Conservation (phyloP, 176 grass and related monocot species). For the Oryza nivara region DNA sequence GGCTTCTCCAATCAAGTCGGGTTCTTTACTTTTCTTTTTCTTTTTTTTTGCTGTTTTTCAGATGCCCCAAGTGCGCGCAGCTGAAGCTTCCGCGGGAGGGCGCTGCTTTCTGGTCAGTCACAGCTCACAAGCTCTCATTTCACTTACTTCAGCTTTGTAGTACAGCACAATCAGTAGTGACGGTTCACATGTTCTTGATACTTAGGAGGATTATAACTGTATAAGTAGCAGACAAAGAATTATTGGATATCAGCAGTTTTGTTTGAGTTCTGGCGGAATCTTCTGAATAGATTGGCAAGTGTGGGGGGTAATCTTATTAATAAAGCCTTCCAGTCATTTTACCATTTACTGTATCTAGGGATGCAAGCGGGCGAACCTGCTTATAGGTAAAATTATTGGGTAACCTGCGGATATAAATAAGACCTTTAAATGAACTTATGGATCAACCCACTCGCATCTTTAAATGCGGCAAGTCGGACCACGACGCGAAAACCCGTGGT, state of each 20-base stretch:
- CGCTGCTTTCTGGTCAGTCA: slow-evolving; percentile 87
- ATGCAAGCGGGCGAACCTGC: no score
- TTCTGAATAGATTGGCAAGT: background rate
- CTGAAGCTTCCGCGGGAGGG: slow-evolving; percentile 81
- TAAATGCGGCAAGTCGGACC: no score
- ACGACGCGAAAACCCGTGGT: no score
- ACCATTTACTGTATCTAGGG: no score
- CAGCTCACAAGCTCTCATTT: background rate
- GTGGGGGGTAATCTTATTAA: background rate
- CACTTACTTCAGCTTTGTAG: background rate
- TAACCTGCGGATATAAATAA: no score
- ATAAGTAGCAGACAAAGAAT: background rate
- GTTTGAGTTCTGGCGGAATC: background rate
- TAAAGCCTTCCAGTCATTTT: background rate
- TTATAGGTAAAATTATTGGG: no score
- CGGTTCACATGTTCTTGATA: background rate
- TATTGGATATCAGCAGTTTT: background rate
- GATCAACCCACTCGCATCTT: no score
- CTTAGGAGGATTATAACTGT: background rate
- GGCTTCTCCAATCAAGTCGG: background rate
- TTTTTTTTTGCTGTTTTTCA: slow-evolving; percentile 32
- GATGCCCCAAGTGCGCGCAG: slow-evolving; percentile 86
- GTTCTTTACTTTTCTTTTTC: background rate
- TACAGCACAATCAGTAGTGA: background rate
- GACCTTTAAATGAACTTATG: no score